Percentiles rank a stretch among this genome's conserved stretches.
Evolutionary conservation across 345 rosid species (phyloP).

Genomic region (Populus alba): DNA sequence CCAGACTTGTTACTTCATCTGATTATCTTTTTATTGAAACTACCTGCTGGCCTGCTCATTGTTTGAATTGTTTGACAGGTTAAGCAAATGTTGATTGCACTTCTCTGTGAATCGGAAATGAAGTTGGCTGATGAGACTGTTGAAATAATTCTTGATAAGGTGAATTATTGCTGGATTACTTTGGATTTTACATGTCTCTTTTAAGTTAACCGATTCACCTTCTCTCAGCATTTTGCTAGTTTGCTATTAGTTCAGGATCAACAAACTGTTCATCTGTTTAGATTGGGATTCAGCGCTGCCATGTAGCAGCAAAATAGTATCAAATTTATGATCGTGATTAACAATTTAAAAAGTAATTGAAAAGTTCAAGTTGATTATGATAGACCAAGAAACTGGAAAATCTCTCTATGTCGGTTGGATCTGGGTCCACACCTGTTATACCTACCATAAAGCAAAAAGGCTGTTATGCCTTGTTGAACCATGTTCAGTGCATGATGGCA

Average conservation of each 20-base stretch:
- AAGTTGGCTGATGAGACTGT: conserved; percentile 95
- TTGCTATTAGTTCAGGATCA: background rate
- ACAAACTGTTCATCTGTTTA: background rate
- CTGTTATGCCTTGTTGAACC: background rate
- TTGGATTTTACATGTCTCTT: background rate
- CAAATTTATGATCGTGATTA: background rate
- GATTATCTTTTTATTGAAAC: conserved; percentile 12
- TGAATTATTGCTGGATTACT: conserved; percentile 20
- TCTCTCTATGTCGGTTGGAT: background rate
- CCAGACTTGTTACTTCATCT: conserved; percentile 1
- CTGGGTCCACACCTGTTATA: background rate
- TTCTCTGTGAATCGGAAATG: conserved; percentile 93
- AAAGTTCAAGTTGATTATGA: background rate
- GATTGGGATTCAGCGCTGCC: background rate
- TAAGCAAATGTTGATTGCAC: conserved; percentile 96
- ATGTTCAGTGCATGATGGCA: background rate
- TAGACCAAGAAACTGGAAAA: background rate
- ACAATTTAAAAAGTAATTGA: background rate
- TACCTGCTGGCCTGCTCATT: conserved; percentile 27
- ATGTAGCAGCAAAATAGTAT: background rate
- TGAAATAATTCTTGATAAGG: conserved; percentile 94
- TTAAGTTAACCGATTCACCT: background rate
- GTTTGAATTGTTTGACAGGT: conserved; percentile 57
- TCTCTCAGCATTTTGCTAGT: background rate
- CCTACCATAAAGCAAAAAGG: background rate